Evolutionary conservation across 371 early-diverging fungal species (phyloP).

Genomic region (Zychaea mexicana): DNA sequence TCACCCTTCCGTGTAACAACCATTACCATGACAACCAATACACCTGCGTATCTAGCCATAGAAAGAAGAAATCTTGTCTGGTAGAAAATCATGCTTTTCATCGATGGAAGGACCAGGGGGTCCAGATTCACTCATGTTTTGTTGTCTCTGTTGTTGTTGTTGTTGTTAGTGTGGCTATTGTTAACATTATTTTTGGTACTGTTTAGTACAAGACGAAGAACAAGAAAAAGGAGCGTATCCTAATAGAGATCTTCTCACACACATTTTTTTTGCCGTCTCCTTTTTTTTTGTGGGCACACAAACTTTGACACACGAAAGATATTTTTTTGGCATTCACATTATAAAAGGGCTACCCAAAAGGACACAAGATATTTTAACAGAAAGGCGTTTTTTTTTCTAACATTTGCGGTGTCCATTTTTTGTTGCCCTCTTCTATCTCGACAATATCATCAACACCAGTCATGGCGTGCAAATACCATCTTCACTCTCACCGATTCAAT

Average conservation of each 20-base stretch:
- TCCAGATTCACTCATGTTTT: too few relatives aligned
- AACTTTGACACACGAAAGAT: neutral
- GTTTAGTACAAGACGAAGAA: too few relatives aligned
- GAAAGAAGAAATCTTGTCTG: too few relatives aligned
- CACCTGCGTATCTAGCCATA: too few relatives aligned
- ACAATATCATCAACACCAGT: neutral
- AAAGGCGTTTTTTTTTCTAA: neutral
- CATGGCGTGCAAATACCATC: neutral
- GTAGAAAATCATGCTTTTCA: neutral
- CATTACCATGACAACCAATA: too few relatives aligned
- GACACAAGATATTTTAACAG: too few relatives aligned
- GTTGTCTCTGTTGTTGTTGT: neutral
- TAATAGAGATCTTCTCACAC: neutral
- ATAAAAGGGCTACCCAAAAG: neutral
- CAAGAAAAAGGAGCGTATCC: too few relatives aligned
- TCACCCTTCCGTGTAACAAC: neutral
- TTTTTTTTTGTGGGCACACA: neutral
- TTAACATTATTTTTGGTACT: too few relatives aligned
- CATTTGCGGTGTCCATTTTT: constrained; percentile 6
- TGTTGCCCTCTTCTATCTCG: neutral
- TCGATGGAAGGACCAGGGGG: too few relatives aligned
- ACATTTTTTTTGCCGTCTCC: neutral
- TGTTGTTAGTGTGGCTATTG: neutral
- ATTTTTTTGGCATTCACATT: neutral
- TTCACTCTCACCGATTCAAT: neutral